Evolutionary conservation across 495 filamentous ascomycete species (phyloP).

Genomic region (Chlorociboria aeruginascens): DNA sequence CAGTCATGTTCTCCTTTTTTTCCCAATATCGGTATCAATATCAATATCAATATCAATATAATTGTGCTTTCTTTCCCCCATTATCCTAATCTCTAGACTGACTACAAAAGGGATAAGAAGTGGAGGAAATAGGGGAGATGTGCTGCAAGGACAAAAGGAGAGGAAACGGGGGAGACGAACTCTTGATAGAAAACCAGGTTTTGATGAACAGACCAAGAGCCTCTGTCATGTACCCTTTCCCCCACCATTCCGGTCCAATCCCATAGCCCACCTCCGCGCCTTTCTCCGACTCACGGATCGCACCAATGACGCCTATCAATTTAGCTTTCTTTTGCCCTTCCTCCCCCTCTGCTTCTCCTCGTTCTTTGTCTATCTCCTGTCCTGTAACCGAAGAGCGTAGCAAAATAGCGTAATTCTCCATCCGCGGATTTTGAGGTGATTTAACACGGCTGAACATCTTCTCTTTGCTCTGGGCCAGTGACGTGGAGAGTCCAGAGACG

Average conservation of each 20-base stretch:
- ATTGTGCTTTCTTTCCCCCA: too few relatives aligned
- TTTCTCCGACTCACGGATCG: not conserved
- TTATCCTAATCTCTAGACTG: too few relatives aligned
- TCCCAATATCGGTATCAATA: too few relatives aligned
- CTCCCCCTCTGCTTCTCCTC: not conserved
- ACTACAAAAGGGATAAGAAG: too few relatives aligned
- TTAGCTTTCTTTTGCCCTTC: not conserved
- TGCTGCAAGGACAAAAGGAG: too few relatives aligned
- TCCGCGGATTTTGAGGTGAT: constrained; percentile 4
- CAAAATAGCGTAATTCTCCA: constrained; percentile 1
- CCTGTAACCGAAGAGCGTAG: not conserved
- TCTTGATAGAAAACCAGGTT: not conserved
- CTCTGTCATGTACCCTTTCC: constrained; percentile 16
- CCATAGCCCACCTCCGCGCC: constrained; percentile 9
- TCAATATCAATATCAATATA: not conserved
- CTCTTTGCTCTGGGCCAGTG: too few relatives aligned
- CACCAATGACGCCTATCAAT: constrained; percentile 12
- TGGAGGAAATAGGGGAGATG: too few relatives aligned
- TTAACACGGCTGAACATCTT: too few relatives aligned
- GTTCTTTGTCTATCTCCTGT: too few relatives aligned
- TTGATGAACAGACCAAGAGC: constrained; percentile 11
- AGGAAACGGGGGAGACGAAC: too few relatives aligned
- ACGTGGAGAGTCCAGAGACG: too few relatives aligned
- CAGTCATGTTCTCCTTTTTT: not conserved
- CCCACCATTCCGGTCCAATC: constrained; percentile 13